phyloP scores from a whole-genome alignment of 73 alveolate species.

The Symbiodinium natans region DNA sequence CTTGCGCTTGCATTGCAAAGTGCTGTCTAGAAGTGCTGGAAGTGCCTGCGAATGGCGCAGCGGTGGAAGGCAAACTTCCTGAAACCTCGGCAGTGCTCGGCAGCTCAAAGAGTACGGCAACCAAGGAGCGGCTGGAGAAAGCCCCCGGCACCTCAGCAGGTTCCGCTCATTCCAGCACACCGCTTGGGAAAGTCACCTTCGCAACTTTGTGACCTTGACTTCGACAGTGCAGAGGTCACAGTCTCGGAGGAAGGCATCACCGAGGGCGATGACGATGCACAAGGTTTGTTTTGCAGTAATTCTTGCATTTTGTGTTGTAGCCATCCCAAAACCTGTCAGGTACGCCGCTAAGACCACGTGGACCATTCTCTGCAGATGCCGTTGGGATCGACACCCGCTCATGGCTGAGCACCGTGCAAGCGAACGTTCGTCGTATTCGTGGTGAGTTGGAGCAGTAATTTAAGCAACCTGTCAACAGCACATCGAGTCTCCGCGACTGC shows the following conservation, averaged over 20 bases:
- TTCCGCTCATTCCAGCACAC: neutral
- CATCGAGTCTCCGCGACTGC: neutral
- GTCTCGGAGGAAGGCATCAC: neutral
- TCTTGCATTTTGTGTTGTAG: too few relatives aligned
- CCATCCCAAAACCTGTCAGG: too few relatives aligned
- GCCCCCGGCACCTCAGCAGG: neutral
- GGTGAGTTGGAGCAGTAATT: too few relatives aligned
- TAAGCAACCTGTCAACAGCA: too few relatives aligned
- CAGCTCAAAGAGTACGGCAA: too few relatives aligned
- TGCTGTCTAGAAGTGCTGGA: too few relatives aligned
- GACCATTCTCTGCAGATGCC: neutral
- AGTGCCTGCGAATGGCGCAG: too few relatives aligned
- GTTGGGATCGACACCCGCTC: neutral
- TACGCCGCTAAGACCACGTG: neutral
- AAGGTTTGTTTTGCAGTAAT: neutral
- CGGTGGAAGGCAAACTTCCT: too few relatives aligned
- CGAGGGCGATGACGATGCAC: neutral
- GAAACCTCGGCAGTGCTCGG: too few relatives aligned
- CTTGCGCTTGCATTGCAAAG: too few relatives aligned
- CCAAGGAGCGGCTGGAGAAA: neutral
- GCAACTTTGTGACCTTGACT: neutral
- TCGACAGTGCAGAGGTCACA: neutral
- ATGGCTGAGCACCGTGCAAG: neutral
- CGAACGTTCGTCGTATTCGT: too few relatives aligned
- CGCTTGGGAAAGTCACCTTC: too few relatives aligned